Evolutionary conservation across 192 early-diverging fungal genomes (phyloP).

Genomic region (Globomyces pollinis-pini): DNA sequence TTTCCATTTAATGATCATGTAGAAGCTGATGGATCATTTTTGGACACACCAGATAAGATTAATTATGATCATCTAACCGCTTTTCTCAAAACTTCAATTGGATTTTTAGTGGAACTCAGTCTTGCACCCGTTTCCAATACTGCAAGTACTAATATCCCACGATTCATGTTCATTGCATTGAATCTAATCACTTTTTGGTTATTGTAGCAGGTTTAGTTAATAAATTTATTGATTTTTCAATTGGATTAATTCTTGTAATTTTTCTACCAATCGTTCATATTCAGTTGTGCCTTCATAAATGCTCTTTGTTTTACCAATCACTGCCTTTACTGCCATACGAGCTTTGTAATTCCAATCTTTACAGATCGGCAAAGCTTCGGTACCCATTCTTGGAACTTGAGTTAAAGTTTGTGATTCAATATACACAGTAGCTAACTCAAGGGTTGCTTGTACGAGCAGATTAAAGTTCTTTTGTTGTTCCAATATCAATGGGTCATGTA

Average conservation of each 20-base stretch:
- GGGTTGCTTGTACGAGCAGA: conserved; percentile 55
- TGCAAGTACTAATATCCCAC: too few species aligned
- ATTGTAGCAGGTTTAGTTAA: too few species aligned
- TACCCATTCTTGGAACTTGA: conserved; percentile 20
- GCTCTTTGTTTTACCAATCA: conserved; percentile 74
- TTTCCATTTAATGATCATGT: conserved; percentile 14
- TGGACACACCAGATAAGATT: conserved; percentile 14
- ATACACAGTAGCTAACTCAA: conserved; percentile 75
- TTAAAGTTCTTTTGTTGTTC: conserved; percentile 66
- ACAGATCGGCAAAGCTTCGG: conserved; percentile 50
- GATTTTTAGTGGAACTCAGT: conserved; percentile 19
- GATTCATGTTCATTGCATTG: too few species aligned
- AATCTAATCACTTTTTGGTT: too few species aligned
- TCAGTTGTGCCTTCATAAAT: conserved; percentile 7
- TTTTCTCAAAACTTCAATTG: conserved; percentile 19
- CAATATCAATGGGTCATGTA: conserved; percentile 68
- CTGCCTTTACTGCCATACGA: conserved; percentile 68
- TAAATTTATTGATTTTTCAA: too few species aligned
- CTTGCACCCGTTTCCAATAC: too few species aligned
- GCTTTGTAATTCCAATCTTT: conserved; percentile 87
- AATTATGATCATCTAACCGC: conserved; percentile 10
- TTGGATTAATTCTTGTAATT: too few species aligned
- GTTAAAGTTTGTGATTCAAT: conserved; percentile 55
- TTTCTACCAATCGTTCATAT: neutral
- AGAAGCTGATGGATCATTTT: conserved; percentile 13